Evolutionary conservation across 2,329 filamentous ascomycete species (phyloP).

Genomic region (Ophiostoma himal-ulmi): DNA sequence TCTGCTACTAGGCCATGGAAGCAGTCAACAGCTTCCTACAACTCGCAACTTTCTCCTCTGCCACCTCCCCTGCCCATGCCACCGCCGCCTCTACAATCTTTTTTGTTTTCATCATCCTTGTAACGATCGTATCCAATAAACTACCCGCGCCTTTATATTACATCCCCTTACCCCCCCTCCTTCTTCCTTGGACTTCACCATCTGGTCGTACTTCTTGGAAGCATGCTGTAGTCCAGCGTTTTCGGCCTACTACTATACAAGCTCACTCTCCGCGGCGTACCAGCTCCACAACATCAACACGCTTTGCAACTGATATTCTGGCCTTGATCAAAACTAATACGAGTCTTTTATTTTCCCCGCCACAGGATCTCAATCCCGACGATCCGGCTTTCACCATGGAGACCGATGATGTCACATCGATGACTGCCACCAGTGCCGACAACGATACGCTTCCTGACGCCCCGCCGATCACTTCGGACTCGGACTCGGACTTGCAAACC

Average conservation of each 20-base stretch:
- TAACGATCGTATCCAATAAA: background rate
- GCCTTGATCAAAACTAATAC: slow-evolving; percentile 23
- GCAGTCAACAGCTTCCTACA: background rate
- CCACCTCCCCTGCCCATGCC: background rate
- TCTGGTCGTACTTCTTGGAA: background rate
- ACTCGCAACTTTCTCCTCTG: background rate
- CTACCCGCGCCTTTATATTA: background rate
- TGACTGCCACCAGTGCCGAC: slow-evolving; percentile 40
- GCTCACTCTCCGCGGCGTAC: background rate
- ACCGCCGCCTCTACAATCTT: background rate
- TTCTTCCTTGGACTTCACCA: background rate
- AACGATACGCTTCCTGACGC: slow-evolving; percentile 47
- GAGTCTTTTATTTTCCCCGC: slow-evolving; percentile 33
- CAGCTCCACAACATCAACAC: background rate
- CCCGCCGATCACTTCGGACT: slow-evolving; percentile 37
- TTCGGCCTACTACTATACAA: background rate
- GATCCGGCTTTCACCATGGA: slow-evolving; percentile 53
- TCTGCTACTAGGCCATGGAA: background rate
- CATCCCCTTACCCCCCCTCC: background rate
- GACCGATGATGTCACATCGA: slow-evolving; percentile 47
- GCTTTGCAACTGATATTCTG: background rate
- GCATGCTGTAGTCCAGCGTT: background rate
- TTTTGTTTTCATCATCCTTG: background rate
- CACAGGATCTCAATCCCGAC: slow-evolving; percentile 38
- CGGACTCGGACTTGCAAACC: slow-evolving; percentile 43